Base-by-base conservation (phyloP, 2,329 filamentous ascomycete genomes). In the Colletotrichum falcatum region DNA sequence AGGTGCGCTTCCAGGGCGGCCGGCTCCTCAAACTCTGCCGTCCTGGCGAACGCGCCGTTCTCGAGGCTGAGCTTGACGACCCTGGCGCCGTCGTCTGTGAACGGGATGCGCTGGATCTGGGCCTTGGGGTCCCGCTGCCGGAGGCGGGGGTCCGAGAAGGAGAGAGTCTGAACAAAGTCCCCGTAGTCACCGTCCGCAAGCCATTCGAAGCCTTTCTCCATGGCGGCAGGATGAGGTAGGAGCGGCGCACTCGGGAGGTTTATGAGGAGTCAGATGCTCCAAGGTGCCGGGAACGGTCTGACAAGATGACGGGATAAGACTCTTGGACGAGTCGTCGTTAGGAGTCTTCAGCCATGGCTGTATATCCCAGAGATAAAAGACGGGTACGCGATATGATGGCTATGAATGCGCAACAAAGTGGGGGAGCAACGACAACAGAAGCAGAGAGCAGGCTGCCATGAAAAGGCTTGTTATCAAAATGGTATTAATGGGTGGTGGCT, bases 71-170 rank as follows among this genome's bases (percentile, higher is more conserved):
- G 66, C 55, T 74, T 72, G 30, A 72, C 73, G 23, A 74, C 72
- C 1, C 72, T 56, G 30, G 64, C 74, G 35, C 63, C 37, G 46
- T 70, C 48, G 14, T 69, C 60, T 42, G 71, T 65, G 60, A 72
- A 76, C 5, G 74, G 61, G 23, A 74, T 69, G 33, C 66, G 65
- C 30, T 75, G 66, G 14, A 39, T 65, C 37, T 60, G 54, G 1
- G 74, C 74, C 44, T 76, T 76, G 23, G 75, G 75, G 23, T 76
- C 75, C 0, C 74, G 68, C 39, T 68, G 70, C 30, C 58, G 59
- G 0, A 76, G 72, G 3, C 75, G 70, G 8, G 74, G 74, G 44
- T 75, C 75, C 0, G 73, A 73, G 48, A 33, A 65, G 18, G 61
- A 67, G 14, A 75, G 65, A 2, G 66, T 58, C 12, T 65, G 60